Conservation (phyloP, 2,329 filamentous ascomycete genomes). For the Emergomyces africanus region DNA sequence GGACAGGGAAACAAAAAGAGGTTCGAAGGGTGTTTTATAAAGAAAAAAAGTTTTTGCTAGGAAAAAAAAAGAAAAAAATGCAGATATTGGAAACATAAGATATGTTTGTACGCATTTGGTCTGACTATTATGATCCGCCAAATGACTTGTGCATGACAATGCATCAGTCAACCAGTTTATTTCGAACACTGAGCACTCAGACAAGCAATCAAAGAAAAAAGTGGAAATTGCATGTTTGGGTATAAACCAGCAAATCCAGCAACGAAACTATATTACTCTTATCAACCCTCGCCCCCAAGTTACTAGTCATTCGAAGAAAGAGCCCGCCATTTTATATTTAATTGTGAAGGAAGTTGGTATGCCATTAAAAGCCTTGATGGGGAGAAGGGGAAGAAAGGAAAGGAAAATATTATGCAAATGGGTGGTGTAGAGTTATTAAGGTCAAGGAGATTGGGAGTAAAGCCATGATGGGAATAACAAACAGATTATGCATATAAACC, state of each 20-base stretch:
- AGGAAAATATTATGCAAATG: background rate
- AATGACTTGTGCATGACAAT: background rate
- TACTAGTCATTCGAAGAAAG: background rate
- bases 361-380: background rate
- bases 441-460: background rate
- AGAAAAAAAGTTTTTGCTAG: background rate
- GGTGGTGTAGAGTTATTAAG: background rate
- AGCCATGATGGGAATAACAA: background rate
- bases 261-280: background rate
- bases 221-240: background rate
- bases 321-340: background rate
- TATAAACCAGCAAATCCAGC: background rate
- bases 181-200: background rate
- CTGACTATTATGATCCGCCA: background rate
- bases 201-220: background rate
- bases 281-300: background rate
- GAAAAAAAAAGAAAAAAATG: background rate
- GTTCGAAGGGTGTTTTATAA: background rate
- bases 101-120: background rate
- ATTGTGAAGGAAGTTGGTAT: background rate
- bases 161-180: background rate
- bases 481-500: background rate
- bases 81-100: background rate
- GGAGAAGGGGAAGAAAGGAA: background rate
- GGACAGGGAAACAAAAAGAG: background rate